Conservation (phyloP, 2,329 filamentous ascomycete species). For the Sphaerulina populicola region DNA sequence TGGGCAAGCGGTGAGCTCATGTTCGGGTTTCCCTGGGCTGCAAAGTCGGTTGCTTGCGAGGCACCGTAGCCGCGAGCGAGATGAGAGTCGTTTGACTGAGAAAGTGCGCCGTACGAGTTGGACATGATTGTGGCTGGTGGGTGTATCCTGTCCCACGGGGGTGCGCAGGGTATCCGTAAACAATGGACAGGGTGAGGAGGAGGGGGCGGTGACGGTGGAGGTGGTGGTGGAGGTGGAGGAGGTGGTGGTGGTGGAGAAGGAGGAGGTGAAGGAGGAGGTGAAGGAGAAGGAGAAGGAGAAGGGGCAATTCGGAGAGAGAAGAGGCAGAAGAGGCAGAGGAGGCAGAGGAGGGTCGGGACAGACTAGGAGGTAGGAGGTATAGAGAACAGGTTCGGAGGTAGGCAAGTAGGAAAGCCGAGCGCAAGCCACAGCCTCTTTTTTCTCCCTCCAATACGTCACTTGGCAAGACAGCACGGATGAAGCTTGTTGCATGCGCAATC, state of each 20-base stretch:
- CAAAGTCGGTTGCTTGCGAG: constrained; percentile 33
- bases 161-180: neutral
- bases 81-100: constrained; percentile 3
- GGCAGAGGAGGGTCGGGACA: too few species aligned
- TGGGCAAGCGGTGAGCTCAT: constrained; percentile 33
- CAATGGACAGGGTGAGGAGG: neutral
- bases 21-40: constrained; percentile 28
- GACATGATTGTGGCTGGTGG: constrained; percentile 1
- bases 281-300: neutral
- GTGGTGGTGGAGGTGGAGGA: too few species aligned
- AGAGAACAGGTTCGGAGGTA: too few species aligned
- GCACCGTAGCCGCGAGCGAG: constrained; percentile 5
- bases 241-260: too few species aligned
- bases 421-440: too few species aligned
- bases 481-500: too few species aligned
- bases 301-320: too few species aligned
- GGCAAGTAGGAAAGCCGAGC: too few species aligned
- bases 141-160: neutral
- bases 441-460: too few species aligned
- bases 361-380: too few species aligned
- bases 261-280: neutral
- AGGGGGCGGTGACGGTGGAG: too few species aligned
- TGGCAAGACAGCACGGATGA: too few species aligned
- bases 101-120: neutral
- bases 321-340: neutral